These are phyloP conservation scores for Colletotrichum tofieldiae DNA, from an alignment of 2,329 filamentous ascomycete species.

Conservation along the genomic window DNA sequence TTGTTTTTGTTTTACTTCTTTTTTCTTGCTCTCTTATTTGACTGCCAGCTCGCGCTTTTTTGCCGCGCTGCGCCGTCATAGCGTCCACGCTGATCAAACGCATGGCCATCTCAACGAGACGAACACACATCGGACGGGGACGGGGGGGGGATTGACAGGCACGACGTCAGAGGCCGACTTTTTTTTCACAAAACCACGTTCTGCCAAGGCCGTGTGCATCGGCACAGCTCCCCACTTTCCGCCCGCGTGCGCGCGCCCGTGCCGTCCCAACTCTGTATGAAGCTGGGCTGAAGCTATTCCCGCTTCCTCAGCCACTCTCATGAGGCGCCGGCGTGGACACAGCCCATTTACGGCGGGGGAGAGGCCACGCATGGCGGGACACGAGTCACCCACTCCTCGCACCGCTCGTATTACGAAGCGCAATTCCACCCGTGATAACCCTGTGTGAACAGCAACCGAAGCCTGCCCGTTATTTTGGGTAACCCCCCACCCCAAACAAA, in stretches of 20 bases:
- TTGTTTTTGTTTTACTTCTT: not conserved
- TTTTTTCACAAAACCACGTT: not conserved
- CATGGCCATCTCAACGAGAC: conserved; percentile 19
- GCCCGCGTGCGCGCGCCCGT: not conserved
- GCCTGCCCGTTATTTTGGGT: not conserved
- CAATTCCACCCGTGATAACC: not conserved
- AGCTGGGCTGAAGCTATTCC: conserved; percentile 36
- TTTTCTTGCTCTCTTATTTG: no score
- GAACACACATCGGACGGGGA: conserved; percentile 23
- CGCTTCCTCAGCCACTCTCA: conserved; percentile 14
- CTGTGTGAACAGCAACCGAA: not conserved
- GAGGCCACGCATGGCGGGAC: not conserved
- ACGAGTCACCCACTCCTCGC: not conserved
- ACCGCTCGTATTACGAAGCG: not conserved
- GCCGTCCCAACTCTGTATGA: not conserved
- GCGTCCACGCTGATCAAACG: conserved; percentile 25
- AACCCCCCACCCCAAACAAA: no score
- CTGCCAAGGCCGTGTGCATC: not conserved
- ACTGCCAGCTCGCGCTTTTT: not conserved
- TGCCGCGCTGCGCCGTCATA: not conserved
- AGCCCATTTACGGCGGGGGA: not conserved
- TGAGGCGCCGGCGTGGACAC: not conserved
- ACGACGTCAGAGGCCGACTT: conserved; percentile 24
- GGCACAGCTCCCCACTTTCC: conserved; percentile 21
- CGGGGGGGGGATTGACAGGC: not conserved